These are phyloP conservation scores for Apocynum venetum DNA, from an alignment of 257 asterid genomes.

Conservation along the genomic window DNA sequence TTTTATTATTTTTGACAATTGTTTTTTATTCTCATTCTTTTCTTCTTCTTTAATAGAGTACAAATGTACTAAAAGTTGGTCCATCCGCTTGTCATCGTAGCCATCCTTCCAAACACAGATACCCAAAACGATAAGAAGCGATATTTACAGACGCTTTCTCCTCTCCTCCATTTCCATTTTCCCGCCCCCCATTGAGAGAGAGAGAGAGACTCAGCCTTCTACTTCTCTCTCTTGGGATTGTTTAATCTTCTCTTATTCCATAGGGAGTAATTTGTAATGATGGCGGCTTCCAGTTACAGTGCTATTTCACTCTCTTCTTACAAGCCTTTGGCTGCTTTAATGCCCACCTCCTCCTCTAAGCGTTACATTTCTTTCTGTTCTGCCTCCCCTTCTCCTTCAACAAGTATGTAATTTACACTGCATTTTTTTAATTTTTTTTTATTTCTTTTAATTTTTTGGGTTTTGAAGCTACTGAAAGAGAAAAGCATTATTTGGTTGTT, in stretches of 20 bases:
- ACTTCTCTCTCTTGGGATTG: not conserved
- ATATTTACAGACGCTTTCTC: not conserved
- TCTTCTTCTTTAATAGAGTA: no score
- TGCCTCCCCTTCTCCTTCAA: constrained; percentile 33
- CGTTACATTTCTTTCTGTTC: constrained; percentile 49
- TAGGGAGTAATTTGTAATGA: constrained; percentile 6
- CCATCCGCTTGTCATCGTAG: not conserved
- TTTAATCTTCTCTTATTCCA: not conserved
- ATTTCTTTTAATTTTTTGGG: not conserved
- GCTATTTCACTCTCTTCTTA: constrained; percentile 44
- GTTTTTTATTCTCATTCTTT: no score
- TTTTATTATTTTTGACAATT: no score
- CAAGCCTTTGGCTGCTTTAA: constrained; percentile 37
- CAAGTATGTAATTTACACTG: constrained; percentile 31
- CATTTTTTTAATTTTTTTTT: not conserved
- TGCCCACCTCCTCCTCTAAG: constrained; percentile 26
- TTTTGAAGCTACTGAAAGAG: not conserved
- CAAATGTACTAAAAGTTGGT: not conserved
- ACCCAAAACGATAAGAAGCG: not conserved
- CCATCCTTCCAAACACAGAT: not conserved
- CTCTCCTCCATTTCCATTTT: not conserved
- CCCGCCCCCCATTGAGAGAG: not conserved
- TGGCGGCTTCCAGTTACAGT: constrained; percentile 51
- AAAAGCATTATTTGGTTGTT: not conserved
- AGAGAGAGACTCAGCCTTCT: not conserved